Percentiles rank a stretch among this genome's conserved stretches.
phyloP scores from a whole-genome alignment of 2,329 filamentous ascomycete genomes.

The Polytolypa hystricis region DNA sequence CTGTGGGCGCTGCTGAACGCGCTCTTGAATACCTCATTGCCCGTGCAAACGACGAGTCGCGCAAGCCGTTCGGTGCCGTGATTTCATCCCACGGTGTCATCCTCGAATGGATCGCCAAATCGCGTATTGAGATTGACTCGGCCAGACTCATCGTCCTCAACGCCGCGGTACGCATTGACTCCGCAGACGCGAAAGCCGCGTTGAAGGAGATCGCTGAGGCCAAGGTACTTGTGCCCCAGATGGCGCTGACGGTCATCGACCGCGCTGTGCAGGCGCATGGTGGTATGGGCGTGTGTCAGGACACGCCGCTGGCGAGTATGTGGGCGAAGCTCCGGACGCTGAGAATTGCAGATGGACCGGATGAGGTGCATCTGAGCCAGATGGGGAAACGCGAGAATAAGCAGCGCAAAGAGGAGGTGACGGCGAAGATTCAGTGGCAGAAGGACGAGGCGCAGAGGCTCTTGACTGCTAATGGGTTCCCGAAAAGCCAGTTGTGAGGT shows the following conservation, averaged over 20 bases:
- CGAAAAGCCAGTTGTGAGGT: conserved; percentile 9
- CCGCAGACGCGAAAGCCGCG: conserved; percentile 74
- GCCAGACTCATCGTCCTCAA: conserved; percentile 85
- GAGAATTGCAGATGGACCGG: conserved; percentile 81
- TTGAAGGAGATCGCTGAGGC: conserved; percentile 91
- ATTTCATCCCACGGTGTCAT: conserved; percentile 86
- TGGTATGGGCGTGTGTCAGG: conserved; percentile 81
- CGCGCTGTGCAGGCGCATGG: conserved; percentile 89
- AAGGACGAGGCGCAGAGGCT: conserved; percentile 27
- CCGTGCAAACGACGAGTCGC: conserved; percentile 81
- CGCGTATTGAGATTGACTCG: conserved; percentile 86
- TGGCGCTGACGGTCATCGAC: conserved; percentile 78
- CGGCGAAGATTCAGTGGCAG: conserved; percentile 35
- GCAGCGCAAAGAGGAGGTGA: conserved; percentile 34
- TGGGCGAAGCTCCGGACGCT: conserved; percentile 74
- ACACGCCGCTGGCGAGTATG: conserved; percentile 79
- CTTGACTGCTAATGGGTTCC: conserved; percentile 27
- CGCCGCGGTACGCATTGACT: conserved; percentile 89
- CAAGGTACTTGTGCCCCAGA: conserved; percentile 80
- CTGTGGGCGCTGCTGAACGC: conserved; percentile 79
- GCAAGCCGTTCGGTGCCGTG: conserved; percentile 83
- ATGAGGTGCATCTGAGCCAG: conserved; percentile 75
- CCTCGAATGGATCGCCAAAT: conserved; percentile 86
- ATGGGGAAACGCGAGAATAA: conserved; percentile 46
- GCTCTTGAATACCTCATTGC: conserved; percentile 92